Percentiles rank a stretch among this genome's conserved stretches.
Evolutionary conservation across 345 rosid genomes (phyloP).

Genomic region (Eutrema yunnanense): DNA sequence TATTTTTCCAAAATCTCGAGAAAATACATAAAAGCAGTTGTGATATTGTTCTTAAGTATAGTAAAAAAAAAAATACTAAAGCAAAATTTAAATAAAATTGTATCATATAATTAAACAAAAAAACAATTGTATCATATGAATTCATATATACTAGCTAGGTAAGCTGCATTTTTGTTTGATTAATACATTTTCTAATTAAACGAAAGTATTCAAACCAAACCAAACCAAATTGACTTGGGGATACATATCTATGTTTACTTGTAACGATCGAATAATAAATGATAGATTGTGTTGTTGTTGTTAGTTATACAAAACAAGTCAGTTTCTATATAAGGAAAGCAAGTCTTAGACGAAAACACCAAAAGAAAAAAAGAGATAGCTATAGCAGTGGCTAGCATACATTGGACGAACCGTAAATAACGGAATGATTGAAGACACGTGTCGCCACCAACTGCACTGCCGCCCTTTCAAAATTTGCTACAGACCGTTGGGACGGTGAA

Average conservation of each 20-base stretch:
- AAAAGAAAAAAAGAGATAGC: not conserved
- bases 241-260: not conserved
- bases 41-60: too few species aligned
- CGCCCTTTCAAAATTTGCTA: not conserved
- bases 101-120: not conserved
- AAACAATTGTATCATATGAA: not conserved
- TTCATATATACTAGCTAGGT: too few species aligned
- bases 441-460: slow-evolving; percentile 12
- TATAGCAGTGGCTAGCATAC: not conserved
- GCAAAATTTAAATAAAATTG: not conserved
- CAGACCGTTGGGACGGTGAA: slow-evolving; percentile 30
- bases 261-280: not conserved
- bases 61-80: too few species aligned
- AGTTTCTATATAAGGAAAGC: slow-evolving; percentile 18
- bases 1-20: too few species aligned
- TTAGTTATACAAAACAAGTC: not conserved
- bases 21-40: too few species aligned
- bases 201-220: not conserved
- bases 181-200: not conserved
- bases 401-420: not conserved
- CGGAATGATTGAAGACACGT: slow-evolving; percentile 22
- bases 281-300: not conserved
- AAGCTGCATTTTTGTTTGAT: not conserved
- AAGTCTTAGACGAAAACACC: slow-evolving; percentile 25
- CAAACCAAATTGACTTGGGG: not conserved